Base-by-base conservation (phyloP, 768 basidiomycete species). In the Rhodotorula diobovata region DNA sequence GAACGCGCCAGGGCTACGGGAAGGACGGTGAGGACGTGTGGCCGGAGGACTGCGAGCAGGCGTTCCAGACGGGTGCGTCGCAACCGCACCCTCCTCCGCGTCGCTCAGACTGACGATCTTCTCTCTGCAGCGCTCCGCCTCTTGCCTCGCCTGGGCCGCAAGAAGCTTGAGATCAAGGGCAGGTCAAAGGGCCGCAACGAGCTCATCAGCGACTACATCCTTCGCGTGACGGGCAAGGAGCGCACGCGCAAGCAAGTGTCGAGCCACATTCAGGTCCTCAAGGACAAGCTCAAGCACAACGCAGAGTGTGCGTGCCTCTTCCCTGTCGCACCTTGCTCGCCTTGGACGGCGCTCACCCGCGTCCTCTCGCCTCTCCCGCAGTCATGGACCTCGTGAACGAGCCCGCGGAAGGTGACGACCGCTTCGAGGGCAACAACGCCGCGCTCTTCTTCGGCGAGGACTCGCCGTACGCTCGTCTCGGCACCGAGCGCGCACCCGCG, bases 171-270 rank as follows among this genome's bases (percentile, higher is more conserved):
- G 23, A 68, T 81, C 65, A 74, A 80, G 51, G 77, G 77, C 58
- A 80, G 79, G 69, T 68, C 78, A 2, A 79, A 79, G 57, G 81
- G 81, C 0, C 76, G 81, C 2, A 81, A 81, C 74, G 81, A 81
- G 69, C 74, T 81, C 54, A 80, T 81, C 62, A 78, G 76, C 41
- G 74, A 79, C 41, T 78, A 79, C 70, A 78, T 81, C 50, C 61
- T 67, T 5, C 70, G 79, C 25, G 68, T 72, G 46, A 79, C 79
- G 20, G 79, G 79, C 30, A 77, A 76, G 48, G 48, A 65, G 18
- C 76, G 79, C 51, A 71, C 76, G 25, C 63, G 81, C 15, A 81
- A 81, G 74, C 79, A 80, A 66, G 80, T 81, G 61, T 80, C 79
- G 66, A 78, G 77, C 37, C 81, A 81, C 61, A 77, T 80, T 34